Evolutionary conservation across 495 filamentous ascomycete genomes (phyloP).

Genomic region (Lepidopterella palustris): DNA sequence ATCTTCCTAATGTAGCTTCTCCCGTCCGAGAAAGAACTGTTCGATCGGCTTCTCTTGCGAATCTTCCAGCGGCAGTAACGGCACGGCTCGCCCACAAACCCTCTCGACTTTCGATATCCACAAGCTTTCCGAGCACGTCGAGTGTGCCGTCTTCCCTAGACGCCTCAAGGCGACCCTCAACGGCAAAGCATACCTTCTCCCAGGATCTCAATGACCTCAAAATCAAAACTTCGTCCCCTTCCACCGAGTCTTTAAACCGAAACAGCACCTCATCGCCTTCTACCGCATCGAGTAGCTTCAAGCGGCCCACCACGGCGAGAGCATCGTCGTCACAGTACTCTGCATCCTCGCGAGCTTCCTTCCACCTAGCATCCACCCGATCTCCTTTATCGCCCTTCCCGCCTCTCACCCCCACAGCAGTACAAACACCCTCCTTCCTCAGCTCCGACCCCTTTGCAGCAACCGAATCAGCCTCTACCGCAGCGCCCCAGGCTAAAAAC

Average conservation of each 20-base stretch:
- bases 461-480: slow-evolving; percentile 9
- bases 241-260: neutral
- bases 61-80: slow-evolving; percentile 17
- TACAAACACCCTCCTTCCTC: slow-evolving; percentile 23
- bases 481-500: slow-evolving; percentile 23
- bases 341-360: neutral
- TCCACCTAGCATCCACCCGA: slow-evolving; percentile 4
- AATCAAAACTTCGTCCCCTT: neutral
- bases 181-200: neutral
- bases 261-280: neutral
- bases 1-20: slow-evolving; percentile 15
- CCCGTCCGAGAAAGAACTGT: slow-evolving; percentile 11
- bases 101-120: slow-evolving; percentile 12
- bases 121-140: slow-evolving; percentile 8
- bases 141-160: slow-evolving; percentile 5
- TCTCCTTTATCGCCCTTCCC: slow-evolving; percentile 9
- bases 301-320: slow-evolving; percentile 5
- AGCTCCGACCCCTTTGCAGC: slow-evolving; percentile 28
- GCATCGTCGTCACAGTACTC: neutral
- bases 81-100: slow-evolving; percentile 8
- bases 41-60: slow-evolving; percentile 22
- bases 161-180: slow-evolving; percentile 8
- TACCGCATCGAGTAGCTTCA: neutral
- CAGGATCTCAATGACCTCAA: neutral
- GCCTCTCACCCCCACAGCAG: slow-evolving; percentile 11